phyloP scores from a whole-genome alignment of 108 stramenopile genomes.

The Pseudonitzschia multiseries region DNA sequence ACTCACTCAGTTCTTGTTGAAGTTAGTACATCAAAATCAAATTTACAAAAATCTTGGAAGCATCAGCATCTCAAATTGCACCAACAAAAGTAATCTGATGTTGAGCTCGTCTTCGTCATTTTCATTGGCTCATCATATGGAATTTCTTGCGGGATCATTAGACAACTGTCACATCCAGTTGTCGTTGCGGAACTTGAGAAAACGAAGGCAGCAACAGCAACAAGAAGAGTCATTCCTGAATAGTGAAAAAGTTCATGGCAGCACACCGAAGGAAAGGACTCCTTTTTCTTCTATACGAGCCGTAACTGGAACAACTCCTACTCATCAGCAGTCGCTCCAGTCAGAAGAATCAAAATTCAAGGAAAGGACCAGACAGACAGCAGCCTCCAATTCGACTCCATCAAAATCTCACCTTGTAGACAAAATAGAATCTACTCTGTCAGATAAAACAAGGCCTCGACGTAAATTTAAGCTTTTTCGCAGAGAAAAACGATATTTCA shows the following conservation, averaged over 20 bases:
- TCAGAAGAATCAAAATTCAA: not conserved
- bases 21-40: constrained; percentile 7
- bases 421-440: not conserved
- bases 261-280: not conserved
- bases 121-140: constrained; percentile 27
- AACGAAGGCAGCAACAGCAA: constrained; percentile 9
- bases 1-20: constrained; percentile 7
- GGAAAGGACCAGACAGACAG: not conserved
- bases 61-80: not conserved
- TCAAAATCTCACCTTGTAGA: not conserved
- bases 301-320: constrained; percentile 17
- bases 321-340: not conserved
- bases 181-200: constrained; percentile 13
- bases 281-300: not conserved
- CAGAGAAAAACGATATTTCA: constrained; percentile 3
- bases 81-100: not conserved
- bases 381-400: not conserved
- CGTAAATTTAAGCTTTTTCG: constrained; percentile 26
- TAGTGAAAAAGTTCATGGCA: not conserved
- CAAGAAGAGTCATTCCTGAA: no score
- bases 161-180: constrained; percentile 11
- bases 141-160: constrained; percentile 24
- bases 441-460: not conserved
- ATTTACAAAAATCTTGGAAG: constrained; percentile 1
- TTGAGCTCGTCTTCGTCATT: not conserved